A percentile compares a stretch with the other conserved stretches of the same genome.
These are phyloP conservation scores for Lactuca saligna DNA, from an alignment of 129 eudicot species.

Conservation along the genomic window DNA sequence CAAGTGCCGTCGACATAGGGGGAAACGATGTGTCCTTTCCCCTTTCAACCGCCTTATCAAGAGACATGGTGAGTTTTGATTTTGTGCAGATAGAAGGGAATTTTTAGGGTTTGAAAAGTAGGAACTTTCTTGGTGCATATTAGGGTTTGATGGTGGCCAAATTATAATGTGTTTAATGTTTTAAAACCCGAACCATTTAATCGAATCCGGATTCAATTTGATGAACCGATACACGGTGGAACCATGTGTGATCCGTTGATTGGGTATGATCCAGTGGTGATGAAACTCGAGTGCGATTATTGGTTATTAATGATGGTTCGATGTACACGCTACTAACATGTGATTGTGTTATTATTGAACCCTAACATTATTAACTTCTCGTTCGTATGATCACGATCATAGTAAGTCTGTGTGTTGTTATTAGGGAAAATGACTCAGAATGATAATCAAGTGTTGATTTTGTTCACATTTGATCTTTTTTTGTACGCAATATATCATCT, in stretches of 20 bases:
- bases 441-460: too few relatives aligned
- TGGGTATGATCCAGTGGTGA: not conserved
- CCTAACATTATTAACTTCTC: not conserved
- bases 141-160: conserved; percentile 17
- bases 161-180: conserved; percentile 6
- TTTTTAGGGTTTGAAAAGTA: conserved; percentile 17
- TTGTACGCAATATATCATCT: too few relatives aligned
- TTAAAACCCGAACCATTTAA: conserved; percentile 7
- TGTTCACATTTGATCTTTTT: too few relatives aligned
- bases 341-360: not conserved
- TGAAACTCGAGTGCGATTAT: not conserved
- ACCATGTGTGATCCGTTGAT: not conserved
- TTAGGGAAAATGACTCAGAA: too few relatives aligned
- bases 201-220: not conserved
- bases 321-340: not conserved
- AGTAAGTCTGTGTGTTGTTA: not conserved
- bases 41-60: conserved; percentile 35
- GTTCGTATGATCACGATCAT: not conserved
- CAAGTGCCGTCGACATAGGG: conserved; percentile 21
- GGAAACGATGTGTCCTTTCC: conserved; percentile 31
- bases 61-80: conserved; percentile 30
- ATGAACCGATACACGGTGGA: not conserved
- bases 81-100: not conserved
- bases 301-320: not conserved
- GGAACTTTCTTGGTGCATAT: conserved; percentile 14